Conservation (phyloP, 2,329 filamentous ascomycete species). For the Blastomyces percursus region DNA sequence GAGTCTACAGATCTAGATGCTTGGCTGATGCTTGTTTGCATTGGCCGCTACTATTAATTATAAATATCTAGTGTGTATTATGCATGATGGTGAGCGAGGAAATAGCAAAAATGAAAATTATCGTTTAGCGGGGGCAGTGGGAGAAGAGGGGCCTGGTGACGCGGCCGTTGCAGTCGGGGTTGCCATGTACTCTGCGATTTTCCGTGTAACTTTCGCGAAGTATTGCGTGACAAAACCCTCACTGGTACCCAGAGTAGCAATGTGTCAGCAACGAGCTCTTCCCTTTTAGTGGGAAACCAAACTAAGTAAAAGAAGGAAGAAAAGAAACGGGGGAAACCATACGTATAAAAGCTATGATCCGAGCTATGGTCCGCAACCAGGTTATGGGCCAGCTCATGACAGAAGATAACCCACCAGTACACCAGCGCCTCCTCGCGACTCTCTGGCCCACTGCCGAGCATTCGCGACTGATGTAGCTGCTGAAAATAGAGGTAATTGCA, state of each 20-base stretch:
- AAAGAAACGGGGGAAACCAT: slow-evolving; percentile 12
- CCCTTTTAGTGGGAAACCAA: not conserved
- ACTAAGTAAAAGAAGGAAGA: not conserved
- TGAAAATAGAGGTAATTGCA: slow-evolving; percentile 85
- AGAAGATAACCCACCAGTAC: slow-evolving; percentile 94
- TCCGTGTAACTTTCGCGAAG: slow-evolving; percentile 57
- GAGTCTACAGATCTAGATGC: not conserved
- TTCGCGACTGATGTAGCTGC: slow-evolving; percentile 56
- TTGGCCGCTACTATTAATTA: not conserved
- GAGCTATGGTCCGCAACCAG: slow-evolving; percentile 66
- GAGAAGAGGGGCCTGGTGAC: not conserved
- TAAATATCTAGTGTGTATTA: not conserved
- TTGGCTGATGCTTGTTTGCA: not conserved
- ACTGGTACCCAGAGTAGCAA: slow-evolving; percentile 28
- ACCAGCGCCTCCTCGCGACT: slow-evolving; percentile 56
- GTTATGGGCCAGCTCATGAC: slow-evolving; percentile 94
- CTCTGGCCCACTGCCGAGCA: slow-evolving; percentile 29
- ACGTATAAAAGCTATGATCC: slow-evolving; percentile 68
- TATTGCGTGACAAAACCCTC: slow-evolving; percentile 71
- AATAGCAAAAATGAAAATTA: not conserved
- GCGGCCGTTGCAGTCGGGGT: not conserved
- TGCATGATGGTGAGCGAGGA: not conserved
- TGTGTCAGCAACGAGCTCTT: not conserved
- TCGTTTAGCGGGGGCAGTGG: not conserved
- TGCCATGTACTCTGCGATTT: slow-evolving; percentile 28